Evolutionary conservation across 2,329 filamentous ascomycete genomes (phyloP).

Genomic region (Rutstroemia sp.): DNA sequence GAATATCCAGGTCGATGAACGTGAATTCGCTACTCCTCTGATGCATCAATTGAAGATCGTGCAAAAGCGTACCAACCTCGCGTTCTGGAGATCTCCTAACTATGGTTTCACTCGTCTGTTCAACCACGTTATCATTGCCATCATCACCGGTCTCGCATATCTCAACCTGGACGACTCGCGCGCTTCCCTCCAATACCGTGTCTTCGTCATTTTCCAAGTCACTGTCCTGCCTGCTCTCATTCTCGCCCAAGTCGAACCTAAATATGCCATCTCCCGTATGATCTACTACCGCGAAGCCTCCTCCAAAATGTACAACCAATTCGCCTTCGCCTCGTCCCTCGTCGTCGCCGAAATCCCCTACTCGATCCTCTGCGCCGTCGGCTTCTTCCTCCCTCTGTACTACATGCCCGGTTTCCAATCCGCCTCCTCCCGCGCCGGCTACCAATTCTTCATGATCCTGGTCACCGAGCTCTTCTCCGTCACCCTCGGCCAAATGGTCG

Average conservation of each 20-base stretch:
- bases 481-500: conserved; percentile 68
- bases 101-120: conserved; percentile 85
- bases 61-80: conserved; percentile 62
- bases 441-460: conserved; percentile 80
- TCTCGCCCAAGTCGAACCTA: conserved; percentile 75
- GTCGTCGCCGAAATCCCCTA: conserved; percentile 82
- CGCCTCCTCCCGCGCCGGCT: conserved; percentile 61
- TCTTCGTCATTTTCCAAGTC: conserved; percentile 88
- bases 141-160: conserved; percentile 74
- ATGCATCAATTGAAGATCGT: conserved; percentile 74
- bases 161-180: conserved; percentile 70
- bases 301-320: conserved; percentile 77
- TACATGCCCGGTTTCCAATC: conserved; percentile 71
- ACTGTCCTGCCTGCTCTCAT: conserved; percentile 79
- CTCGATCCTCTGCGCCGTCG: conserved; percentile 69
- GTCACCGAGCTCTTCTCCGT: conserved; percentile 81
- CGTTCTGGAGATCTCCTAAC: conserved; percentile 81
- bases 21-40: conserved; percentile 77
- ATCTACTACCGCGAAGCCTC: conserved; percentile 83
- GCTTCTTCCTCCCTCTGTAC: conserved; percentile 78
- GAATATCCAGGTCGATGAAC: conserved; percentile 39
- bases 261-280: conserved; percentile 71
- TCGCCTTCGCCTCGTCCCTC: conserved; percentile 71
- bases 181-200: conserved; percentile 70
- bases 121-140: conserved; percentile 71